Conservation (phyloP, 495 filamentous ascomycete species). For the Lentithecium fluviatile region DNA sequence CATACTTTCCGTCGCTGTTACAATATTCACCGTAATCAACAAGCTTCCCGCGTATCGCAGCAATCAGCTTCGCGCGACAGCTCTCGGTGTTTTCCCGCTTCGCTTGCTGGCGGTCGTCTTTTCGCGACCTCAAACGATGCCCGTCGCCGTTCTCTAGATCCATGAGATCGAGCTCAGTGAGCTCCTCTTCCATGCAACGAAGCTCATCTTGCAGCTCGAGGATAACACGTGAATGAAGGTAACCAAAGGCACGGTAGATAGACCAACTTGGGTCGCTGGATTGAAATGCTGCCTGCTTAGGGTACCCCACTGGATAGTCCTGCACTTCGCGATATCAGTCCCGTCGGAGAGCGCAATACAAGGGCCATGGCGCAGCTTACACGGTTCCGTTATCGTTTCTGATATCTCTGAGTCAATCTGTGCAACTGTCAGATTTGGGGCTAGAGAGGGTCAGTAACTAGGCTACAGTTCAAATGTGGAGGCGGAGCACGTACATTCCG, state of each 20-base stretch:
- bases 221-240: constrained; percentile 43
- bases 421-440: neutral
- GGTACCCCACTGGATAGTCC: constrained; percentile 40
- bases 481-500: constrained; percentile 12
- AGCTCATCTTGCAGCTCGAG: constrained; percentile 43
- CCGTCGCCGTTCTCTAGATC: constrained; percentile 15
- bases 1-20: constrained; percentile 25
- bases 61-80: neutral
- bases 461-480: neutral
- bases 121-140: constrained; percentile 18
- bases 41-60: constrained; percentile 21
- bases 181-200: constrained; percentile 35
- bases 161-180: constrained; percentile 32
- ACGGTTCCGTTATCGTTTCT: constrained; percentile 17
- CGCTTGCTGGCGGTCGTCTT: constrained; percentile 12
- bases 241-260: constrained; percentile 43
- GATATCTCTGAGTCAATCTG: constrained; percentile 4
- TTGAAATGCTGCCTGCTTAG: constrained; percentile 41
- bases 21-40: constrained; percentile 26
- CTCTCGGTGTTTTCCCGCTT: constrained; percentile 10
- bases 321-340: constrained; percentile 33
- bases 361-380: constrained; percentile 6
- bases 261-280: constrained; percentile 42
- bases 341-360: neutral
- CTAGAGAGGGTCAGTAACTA: neutral